phyloP scores from a whole-genome alignment of 768 basidiomycete species.

The Heimioporus sp. region DNA sequence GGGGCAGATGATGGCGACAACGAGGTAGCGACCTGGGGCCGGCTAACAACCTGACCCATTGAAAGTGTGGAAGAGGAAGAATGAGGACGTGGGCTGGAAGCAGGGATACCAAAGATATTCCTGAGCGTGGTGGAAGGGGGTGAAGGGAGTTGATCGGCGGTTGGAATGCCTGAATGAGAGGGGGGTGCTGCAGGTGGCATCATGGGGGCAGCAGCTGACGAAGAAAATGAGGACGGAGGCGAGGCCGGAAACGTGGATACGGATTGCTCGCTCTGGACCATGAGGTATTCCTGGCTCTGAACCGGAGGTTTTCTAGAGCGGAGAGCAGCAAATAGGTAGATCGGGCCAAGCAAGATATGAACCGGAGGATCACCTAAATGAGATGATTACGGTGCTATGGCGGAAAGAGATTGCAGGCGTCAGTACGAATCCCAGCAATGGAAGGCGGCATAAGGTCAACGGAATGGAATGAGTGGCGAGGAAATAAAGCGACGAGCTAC shows the following conservation, averaged over 20 bases:
- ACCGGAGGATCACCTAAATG: constrained; percentile 26
- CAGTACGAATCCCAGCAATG: constrained; percentile 12
- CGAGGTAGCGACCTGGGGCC: constrained; percentile 25
- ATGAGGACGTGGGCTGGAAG: constrained; percentile 22
- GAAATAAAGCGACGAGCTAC: constrained; percentile 7
- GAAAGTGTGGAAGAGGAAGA: constrained; percentile 26
- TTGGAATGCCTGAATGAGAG: constrained; percentile 41
- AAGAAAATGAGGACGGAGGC: constrained; percentile 44
- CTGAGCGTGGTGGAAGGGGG: constrained; percentile 35
- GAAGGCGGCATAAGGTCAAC: constrained; percentile 7
- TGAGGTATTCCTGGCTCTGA: constrained; percentile 20
- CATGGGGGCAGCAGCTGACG: constrained; percentile 42
- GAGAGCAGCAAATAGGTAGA: constrained; percentile 13
- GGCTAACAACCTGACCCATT: constrained; percentile 36
- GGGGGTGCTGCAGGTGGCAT: constrained; percentile 35
- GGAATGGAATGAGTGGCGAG: constrained; percentile 24
- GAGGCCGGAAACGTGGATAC: constrained; percentile 40
- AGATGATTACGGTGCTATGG: constrained; percentile 30
- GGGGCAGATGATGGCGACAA: constrained; percentile 29
- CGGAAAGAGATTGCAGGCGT: constrained; percentile 12
- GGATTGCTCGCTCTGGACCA: constrained; percentile 37
- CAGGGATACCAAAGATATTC: constrained; percentile 29
- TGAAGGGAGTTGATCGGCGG: constrained; percentile 42
- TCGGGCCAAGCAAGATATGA: constrained; percentile 25
- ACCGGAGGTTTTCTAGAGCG: constrained; percentile 18